Percentiles rank a stretch among this genome's conserved stretches.
phyloP scores from a whole-genome alignment of 2,329 filamentous ascomycete species.

The Colletotrichum trifolii region DNA sequence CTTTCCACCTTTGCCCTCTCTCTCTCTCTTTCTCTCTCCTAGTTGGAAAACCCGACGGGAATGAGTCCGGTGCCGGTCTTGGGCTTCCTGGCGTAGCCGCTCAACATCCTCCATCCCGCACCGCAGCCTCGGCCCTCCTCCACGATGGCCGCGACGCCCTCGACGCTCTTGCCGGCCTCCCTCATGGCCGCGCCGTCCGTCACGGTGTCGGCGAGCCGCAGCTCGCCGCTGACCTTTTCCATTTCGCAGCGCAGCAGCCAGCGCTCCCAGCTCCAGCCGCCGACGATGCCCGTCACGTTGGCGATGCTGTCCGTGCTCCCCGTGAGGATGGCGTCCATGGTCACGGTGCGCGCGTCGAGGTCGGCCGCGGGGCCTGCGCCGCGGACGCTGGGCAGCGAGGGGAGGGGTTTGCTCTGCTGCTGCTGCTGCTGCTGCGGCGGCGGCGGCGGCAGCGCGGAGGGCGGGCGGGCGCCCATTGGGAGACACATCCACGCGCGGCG shows the following conservation, averaged over 20 bases:
- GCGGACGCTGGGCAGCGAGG: slow-evolving; percentile 38
- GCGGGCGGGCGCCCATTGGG: slow-evolving; percentile 75
- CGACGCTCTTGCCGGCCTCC: slow-evolving; percentile 69
- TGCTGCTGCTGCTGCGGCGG: too few relatives aligned
- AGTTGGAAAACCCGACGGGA: slow-evolving; percentile 36
- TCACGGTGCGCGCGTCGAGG: slow-evolving; percentile 55
- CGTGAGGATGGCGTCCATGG: slow-evolving; percentile 71
- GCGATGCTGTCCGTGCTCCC: slow-evolving; percentile 76
- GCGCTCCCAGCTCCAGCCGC: slow-evolving; percentile 93
- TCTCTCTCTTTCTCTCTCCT: not conserved
- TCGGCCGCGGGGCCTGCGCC: slow-evolving; percentile 50
- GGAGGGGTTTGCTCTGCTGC: slow-evolving; percentile 38
- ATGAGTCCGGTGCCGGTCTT: slow-evolving; percentile 50
- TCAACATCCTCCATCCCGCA: slow-evolving; percentile 70
- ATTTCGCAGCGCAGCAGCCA: slow-evolving; percentile 91
- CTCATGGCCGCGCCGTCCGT: slow-evolving; percentile 61
- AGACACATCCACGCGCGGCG: slow-evolving; percentile 91
- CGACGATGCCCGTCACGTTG: slow-evolving; percentile 82
- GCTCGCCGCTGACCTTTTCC: slow-evolving; percentile 80
- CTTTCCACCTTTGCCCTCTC: too few relatives aligned
- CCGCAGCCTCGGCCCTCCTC: slow-evolving; percentile 71
- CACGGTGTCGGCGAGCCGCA: slow-evolving; percentile 64
- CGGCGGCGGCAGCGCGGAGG: slow-evolving; percentile 40
- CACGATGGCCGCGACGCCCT: slow-evolving; percentile 69
- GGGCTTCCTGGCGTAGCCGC: slow-evolving; percentile 74